A percentile compares a stretch with the other conserved stretches of the same genome.
Conservation (phyloP, 1,284 basidiomycete species). For the Ceratobasidium sp. region DNA sequence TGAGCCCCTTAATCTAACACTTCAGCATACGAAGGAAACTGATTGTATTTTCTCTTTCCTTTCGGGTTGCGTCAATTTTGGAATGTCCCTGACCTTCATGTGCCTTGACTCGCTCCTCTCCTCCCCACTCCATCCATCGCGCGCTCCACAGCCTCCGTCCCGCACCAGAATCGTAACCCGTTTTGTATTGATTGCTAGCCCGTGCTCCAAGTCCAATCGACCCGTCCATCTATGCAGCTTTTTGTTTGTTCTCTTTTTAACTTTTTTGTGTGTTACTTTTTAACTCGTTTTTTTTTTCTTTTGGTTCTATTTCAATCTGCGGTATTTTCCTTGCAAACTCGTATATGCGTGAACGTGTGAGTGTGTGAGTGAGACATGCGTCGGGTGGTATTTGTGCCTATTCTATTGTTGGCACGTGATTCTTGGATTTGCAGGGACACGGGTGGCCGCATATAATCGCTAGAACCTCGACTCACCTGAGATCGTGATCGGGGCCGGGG, state of each 20-base stretch:
- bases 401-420: slow-evolving; percentile 1
- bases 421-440: not conserved
- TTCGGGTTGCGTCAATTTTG: not conserved
- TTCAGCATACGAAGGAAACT: not conserved
- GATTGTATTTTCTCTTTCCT: not conserved
- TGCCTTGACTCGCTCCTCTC: not conserved
- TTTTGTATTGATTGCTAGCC: slow-evolving; percentile 25
- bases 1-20: not conserved
- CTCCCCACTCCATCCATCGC: not conserved
- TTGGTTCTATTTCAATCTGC: not conserved
- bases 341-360: not conserved
- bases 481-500: too few species aligned
- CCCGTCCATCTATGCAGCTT: not conserved
- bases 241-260: not conserved
- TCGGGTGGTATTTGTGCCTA: not conserved
- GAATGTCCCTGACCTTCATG: not conserved
- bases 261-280: not conserved
- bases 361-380: not conserved
- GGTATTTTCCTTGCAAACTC: not conserved
- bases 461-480: too few species aligned
- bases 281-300: not conserved
- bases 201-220: not conserved
- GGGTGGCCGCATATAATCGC: not conserved
- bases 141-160: not conserved
- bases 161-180: slow-evolving; percentile 7